A percentile compares a stretch with the other conserved stretches of the same genome.
Conservation (phyloP, 2,329 filamentous ascomycete species). For the Atkinsonella texensis region DNA sequence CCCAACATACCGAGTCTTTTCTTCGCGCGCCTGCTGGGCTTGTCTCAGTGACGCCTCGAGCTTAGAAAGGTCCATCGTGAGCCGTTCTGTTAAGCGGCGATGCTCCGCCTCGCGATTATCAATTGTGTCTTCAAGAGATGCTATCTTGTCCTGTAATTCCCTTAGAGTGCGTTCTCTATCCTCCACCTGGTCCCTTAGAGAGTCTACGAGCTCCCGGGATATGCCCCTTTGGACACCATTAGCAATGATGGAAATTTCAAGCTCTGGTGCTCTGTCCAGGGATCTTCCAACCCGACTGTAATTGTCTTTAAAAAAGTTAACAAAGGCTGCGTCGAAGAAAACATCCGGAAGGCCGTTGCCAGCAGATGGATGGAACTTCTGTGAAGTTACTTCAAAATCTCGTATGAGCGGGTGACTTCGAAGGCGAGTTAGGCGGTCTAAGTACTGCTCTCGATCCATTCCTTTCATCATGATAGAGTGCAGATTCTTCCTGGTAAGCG, state of each 20-base stretch:
- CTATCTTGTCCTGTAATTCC: conserved; percentile 31
- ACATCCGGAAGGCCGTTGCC: conserved; percentile 56
- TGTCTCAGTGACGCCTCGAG: conserved; percentile 19
- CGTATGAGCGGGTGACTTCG: conserved; percentile 68
- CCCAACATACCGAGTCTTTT: conserved; percentile 40
- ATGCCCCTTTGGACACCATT: conserved; percentile 80
- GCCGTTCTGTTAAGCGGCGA: conserved; percentile 49
- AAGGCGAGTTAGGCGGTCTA: conserved; percentile 67
- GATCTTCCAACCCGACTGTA: conserved; percentile 75
- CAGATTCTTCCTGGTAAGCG: conserved; percentile 68
- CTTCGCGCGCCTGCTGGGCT: conserved; percentile 16
- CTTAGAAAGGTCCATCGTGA: conserved; percentile 13
- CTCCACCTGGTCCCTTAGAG: conserved; percentile 63
- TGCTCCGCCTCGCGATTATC: conserved; percentile 66
- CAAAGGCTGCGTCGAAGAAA: conserved; percentile 74
- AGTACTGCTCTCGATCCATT: conserved; percentile 76
- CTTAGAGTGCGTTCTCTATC: conserved; percentile 50
- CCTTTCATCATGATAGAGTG: conserved; percentile 66
- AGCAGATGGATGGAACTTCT: conserved; percentile 43
- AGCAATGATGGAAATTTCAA: conserved; percentile 70
- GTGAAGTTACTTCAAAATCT: conserved; percentile 79
- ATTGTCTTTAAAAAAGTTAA: conserved; percentile 93
- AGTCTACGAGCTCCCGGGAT: conserved; percentile 86
- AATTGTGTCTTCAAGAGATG: conserved; percentile 39
- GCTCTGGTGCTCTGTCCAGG: conserved; percentile 79